Conservation (phyloP, 176 grass and related monocot species). For the Tillandsia leiboldiana region DNA sequence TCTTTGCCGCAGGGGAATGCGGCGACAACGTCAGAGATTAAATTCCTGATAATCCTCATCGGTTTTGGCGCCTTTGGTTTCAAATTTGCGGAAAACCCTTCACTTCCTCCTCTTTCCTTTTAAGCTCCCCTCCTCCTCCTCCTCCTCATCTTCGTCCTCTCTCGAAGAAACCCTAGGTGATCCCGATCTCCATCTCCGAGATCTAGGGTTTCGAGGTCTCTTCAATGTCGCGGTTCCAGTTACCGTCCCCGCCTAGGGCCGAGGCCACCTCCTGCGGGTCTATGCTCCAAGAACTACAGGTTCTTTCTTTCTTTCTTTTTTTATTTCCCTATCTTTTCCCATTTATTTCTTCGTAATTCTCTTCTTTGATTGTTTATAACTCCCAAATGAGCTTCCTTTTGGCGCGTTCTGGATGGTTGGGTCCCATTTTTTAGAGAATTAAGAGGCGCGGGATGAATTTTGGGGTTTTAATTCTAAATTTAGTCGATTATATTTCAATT, state of each 20-base stretch:
- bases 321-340: neutral
- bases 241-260: conserved; percentile 20
- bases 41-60: conserved; percentile 17
- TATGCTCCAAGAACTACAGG: conserved; percentile 80
- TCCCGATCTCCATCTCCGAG: neutral
- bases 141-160: neutral
- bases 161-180: neutral
- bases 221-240: conserved; percentile 25
- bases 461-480: neutral
- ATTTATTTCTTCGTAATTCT: neutral
- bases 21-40: neutral
- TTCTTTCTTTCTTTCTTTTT: conserved; percentile 3
- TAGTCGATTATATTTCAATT: neutral
- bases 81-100: conserved; percentile 10
- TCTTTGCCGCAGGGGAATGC: neutral
- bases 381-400: neutral
- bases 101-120: neutral
- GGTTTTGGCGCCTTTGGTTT: conserved; percentile 36
- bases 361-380: neutral
- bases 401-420: neutral
- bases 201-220: conserved; percentile 2
- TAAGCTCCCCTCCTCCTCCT: neutral
- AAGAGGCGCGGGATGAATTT: neutral
- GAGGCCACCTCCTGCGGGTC: conserved; percentile 48
- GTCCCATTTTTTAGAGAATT: neutral